A percentile compares a stretch with the other conserved stretches of the same genome.
phyloP scores from a whole-genome alignment of 768 basidiomycete genomes.

The Tricholoma sp. region DNA sequence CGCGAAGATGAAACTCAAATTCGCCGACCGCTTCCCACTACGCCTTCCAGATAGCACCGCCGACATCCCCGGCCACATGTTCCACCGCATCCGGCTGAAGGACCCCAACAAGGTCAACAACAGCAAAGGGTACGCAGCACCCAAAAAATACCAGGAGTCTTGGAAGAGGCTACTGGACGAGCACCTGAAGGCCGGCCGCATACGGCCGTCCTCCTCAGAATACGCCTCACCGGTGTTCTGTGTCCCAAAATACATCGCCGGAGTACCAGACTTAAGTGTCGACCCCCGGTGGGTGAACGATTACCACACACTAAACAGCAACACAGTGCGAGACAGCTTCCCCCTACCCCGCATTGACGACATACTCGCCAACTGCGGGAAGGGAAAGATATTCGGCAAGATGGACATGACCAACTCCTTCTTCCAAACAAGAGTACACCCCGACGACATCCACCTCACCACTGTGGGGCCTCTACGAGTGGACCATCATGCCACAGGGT shows the following conservation, averaged over 20 bases:
- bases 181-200: not conserved
- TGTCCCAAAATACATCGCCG: not conserved
- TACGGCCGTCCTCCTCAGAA: not conserved
- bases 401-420: too few relatives aligned
- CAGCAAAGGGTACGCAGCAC: not conserved
- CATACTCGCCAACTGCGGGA: too few relatives aligned
- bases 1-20: too few relatives aligned
- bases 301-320: slow-evolving; percentile 18
- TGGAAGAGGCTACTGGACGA: not conserved
- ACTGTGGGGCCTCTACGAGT: not conserved
- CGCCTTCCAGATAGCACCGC: too few relatives aligned
- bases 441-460: not conserved
- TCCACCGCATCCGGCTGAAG: not conserved
- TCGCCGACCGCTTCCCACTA: too few relatives aligned
- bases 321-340: too few relatives aligned
- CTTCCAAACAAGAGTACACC: too few relatives aligned
- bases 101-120: not conserved
- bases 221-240: not conserved
- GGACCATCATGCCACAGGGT: not conserved
- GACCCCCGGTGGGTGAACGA: slow-evolving; percentile 22
- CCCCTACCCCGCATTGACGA: too few relatives aligned
- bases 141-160: not conserved
- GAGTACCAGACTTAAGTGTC: not conserved
- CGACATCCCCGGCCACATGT: too few relatives aligned
- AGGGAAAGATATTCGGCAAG: too few relatives aligned